These are phyloP conservation scores for Phaeosphaeriaceae sp. DNA, from an alignment of 2,329 filamentous ascomycete genomes.

Conservation along the genomic window DNA sequence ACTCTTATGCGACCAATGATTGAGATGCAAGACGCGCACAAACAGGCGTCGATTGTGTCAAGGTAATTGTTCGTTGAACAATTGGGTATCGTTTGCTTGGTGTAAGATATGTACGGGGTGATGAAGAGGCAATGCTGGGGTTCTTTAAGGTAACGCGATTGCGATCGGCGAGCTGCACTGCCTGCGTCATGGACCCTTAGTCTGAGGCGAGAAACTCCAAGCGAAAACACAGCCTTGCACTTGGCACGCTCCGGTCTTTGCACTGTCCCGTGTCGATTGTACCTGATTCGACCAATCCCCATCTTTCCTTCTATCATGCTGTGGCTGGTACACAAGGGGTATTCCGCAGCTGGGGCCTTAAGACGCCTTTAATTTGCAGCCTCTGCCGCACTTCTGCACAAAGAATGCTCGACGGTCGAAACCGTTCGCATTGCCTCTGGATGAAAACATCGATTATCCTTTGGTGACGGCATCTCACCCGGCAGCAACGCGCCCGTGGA, in stretches of 20 bases:
- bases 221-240: constrained; percentile 5
- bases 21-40: neutral
- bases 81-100: constrained; percentile 13
- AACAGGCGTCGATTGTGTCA: neutral
- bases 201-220: constrained; percentile 3
- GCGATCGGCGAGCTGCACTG: constrained; percentile 5
- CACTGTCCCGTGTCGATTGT: neutral
- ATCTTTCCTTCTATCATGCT: neutral
- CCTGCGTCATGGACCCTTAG: constrained; percentile 21
- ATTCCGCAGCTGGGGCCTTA: neutral
- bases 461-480: constrained; percentile 10
- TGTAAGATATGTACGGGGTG: neutral
- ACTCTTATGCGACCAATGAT: neutral
- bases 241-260: neutral
- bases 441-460: neutral
- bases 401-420: neutral
- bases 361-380: constrained; percentile 12
- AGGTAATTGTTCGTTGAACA: constrained; percentile 5
- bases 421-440: constrained; percentile 1
- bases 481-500: neutral
- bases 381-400: constrained; percentile 2
- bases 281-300: neutral
- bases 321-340: neutral
- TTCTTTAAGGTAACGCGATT: constrained; percentile 2
- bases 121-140: neutral